phyloP scores from a whole-genome alignment of 192 early-diverging fungal genomes.

The Backusella liffmaniae region DNA sequence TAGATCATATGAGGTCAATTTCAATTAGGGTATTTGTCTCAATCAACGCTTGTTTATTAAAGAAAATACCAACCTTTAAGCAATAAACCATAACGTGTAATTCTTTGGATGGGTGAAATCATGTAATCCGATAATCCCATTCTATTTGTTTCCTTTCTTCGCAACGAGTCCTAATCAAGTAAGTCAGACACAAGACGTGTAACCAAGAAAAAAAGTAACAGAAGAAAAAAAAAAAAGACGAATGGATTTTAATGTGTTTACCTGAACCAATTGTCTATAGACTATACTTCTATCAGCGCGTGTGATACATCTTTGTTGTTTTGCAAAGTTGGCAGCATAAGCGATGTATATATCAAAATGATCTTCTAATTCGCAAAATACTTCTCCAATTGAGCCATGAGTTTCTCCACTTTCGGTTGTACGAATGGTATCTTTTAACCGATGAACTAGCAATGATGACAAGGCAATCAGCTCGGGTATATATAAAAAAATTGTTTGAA shows the following conservation, averaged over 20 bases:
- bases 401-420: slow-evolving; percentile 13
- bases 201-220: slow-evolving; percentile 7
- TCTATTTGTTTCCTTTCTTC: slow-evolving; percentile 54
- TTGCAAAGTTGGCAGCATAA: slow-evolving; percentile 39
- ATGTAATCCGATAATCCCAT: slow-evolving; percentile 70
- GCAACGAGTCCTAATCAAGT: slow-evolving; percentile 36
- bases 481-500: slow-evolving; percentile 37
- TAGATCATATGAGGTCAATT: background rate
- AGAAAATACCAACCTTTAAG: slow-evolving; percentile 45
- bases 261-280: slow-evolving; percentile 36
- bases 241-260: slow-evolving; percentile 14
- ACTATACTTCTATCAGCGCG: slow-evolving; percentile 27
- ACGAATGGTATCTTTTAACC: slow-evolving; percentile 4
- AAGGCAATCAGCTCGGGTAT: slow-evolving; percentile 37
- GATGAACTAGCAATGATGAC: slow-evolving; percentile 27
- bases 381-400: slow-evolving; percentile 23
- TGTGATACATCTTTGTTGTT: slow-evolving; percentile 26
- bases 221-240: background rate
- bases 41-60: background rate
- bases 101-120: slow-evolving; percentile 78
- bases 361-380: slow-evolving; percentile 31
- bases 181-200: slow-evolving; percentile 5
- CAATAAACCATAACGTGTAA: slow-evolving; percentile 74
- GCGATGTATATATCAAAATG: slow-evolving; percentile 38
- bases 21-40: background rate